These are phyloP conservation scores for Aspergillus sp. DNA, from an alignment of 2,329 filamentous ascomycete genomes.

Conservation along the genomic window DNA sequence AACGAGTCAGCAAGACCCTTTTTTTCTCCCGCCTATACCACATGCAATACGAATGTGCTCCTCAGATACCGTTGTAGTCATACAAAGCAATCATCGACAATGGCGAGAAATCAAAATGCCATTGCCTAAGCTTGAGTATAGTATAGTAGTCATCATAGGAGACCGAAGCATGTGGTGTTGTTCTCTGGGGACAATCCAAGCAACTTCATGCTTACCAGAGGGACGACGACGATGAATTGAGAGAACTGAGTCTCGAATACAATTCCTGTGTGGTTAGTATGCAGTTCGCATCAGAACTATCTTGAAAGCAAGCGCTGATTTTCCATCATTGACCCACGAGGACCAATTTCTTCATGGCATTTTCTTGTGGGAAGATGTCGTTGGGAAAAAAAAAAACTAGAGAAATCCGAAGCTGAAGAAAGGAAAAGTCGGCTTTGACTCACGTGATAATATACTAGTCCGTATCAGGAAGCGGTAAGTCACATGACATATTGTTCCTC, in stretches of 20 bases:
- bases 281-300: slow-evolving; percentile 10
- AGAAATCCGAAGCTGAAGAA: not conserved
- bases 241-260: slow-evolving; percentile 5
- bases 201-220: not conserved
- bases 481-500: not conserved
- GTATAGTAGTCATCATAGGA: slow-evolving; percentile 41
- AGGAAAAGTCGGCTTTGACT: too few relatives aligned
- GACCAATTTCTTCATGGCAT: not conserved
- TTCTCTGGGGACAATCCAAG: not conserved
- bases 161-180: slow-evolving; percentile 7
- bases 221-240: not conserved
- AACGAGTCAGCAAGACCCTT: slow-evolving; percentile 18
- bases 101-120: slow-evolving; percentile 48
- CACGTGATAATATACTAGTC: too few relatives aligned
- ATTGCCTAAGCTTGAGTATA: slow-evolving; percentile 40
- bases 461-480: not conserved
- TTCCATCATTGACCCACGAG: slow-evolving; percentile 1
- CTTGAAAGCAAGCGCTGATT: slow-evolving; percentile 9
- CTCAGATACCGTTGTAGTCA: slow-evolving; percentile 99
- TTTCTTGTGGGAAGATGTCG: not conserved
- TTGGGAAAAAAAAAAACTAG: not conserved
- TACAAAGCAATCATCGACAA: slow-evolving; percentile 46
- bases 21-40: slow-evolving; percentile 6
- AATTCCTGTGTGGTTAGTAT: slow-evolving; percentile 5
- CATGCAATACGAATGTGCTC: slow-evolving; percentile 30